A percentile compares a stretch with the other conserved stretches of the same genome.
These are phyloP conservation scores for Geosmithia putterillii DNA, from an alignment of 2,329 filamentous ascomycete species.

Conservation along the genomic window DNA sequence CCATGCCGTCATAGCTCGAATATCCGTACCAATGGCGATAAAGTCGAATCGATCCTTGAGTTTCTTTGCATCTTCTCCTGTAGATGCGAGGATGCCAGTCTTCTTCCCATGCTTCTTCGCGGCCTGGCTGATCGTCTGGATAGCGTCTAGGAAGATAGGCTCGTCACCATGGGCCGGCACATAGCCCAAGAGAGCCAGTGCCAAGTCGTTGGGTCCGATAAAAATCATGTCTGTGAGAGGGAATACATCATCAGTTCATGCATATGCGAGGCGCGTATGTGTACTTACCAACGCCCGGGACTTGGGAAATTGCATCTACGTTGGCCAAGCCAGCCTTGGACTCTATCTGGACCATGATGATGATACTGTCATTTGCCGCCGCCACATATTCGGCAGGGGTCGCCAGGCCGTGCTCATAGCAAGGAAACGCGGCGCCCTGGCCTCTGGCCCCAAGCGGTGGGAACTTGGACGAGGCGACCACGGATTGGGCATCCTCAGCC, in stretches of 20 bases:
- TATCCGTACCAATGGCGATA: no score
- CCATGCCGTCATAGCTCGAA: no score
- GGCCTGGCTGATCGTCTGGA: conserved; percentile 30
- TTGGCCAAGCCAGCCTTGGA: conserved; percentile 29
- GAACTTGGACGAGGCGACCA: conserved; percentile 30
- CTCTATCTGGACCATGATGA: conserved; percentile 33
- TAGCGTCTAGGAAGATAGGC: conserved; percentile 30
- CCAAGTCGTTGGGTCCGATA: conserved; percentile 32
- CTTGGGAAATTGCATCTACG: conserved; percentile 22
- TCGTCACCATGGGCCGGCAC: conserved; percentile 31
- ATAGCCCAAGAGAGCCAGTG: conserved; percentile 24
- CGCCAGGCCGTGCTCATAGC: conserved; percentile 20
- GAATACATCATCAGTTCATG: background rate
- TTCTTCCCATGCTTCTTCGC: conserved; percentile 36
- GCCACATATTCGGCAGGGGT: conserved; percentile 28
- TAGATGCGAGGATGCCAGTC: no score
- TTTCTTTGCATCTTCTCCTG: no score
- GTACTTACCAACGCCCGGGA: conserved; percentile 27
- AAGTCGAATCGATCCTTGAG: no score
- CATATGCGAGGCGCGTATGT: no score
- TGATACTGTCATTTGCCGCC: conserved; percentile 27
- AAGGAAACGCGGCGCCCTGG: conserved; percentile 29
- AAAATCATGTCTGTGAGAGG: conserved; percentile 24
- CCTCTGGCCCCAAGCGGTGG: conserved; percentile 28
- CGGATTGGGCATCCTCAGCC: conserved; percentile 22